These are phyloP conservation scores for Alnus glutinosa DNA, from an alignment of 306 rosid species.

Conservation along the genomic window DNA sequence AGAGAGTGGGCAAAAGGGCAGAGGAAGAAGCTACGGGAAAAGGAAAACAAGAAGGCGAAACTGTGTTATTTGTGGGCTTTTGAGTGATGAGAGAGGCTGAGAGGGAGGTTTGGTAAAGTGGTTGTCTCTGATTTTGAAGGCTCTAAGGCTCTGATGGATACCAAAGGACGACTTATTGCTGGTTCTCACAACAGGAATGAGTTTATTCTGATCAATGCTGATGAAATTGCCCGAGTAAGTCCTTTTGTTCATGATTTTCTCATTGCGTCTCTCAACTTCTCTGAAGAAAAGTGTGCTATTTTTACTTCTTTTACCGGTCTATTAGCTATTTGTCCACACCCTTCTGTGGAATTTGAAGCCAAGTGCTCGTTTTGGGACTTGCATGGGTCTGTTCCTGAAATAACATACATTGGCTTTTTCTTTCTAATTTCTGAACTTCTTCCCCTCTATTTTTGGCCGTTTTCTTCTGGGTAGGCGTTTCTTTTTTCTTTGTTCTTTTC, in stretches of 20 bases:
- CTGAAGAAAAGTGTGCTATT: slow-evolving; percentile 8
- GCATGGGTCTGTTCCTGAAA: slow-evolving; percentile 23
- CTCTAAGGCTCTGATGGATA: slow-evolving; percentile 48
- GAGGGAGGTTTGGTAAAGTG: slow-evolving; percentile 28
- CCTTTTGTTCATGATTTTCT: slow-evolving; percentile 1
- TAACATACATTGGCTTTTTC: background rate
- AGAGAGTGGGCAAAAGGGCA: slow-evolving; percentile 14
- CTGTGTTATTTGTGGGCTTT: slow-evolving; percentile 26
- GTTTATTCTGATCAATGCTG: slow-evolving; percentile 81
- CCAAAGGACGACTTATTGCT: slow-evolving; percentile 66
- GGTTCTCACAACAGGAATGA: slow-evolving; percentile 84
- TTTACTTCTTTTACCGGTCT: background rate
- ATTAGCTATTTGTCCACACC: slow-evolving; percentile 5
- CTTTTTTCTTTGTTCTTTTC: slow-evolving; percentile 4
- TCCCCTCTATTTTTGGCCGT: slow-evolving; percentile 9
- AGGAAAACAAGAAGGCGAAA: slow-evolving; percentile 13
- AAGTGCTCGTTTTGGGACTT: slow-evolving; percentile 6
- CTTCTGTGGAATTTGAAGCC: slow-evolving; percentile 19
- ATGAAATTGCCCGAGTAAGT: slow-evolving; percentile 71
- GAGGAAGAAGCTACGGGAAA: background rate
- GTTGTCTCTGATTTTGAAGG: slow-evolving; percentile 33
- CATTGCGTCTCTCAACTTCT: slow-evolving; percentile 15
- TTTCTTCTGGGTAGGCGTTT: background rate
- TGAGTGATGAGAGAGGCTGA: slow-evolving; percentile 25
- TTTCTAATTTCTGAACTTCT: slow-evolving; percentile 4